These are phyloP conservation scores for Aspergillus tubingensis DNA, from an alignment of 2,329 filamentous ascomycete genomes.

Conservation along the genomic window DNA sequence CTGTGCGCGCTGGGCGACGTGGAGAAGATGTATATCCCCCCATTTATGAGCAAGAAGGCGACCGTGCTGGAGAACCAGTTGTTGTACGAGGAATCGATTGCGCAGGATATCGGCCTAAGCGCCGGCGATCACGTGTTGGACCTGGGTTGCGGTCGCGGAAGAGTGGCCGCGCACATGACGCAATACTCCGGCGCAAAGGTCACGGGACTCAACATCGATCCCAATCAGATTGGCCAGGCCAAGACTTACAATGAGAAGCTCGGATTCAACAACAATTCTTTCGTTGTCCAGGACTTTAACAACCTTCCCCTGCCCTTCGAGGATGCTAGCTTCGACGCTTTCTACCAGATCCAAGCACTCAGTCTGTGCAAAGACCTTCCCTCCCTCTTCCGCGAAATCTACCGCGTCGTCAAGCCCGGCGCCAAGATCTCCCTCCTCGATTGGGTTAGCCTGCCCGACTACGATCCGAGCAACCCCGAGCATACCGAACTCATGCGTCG, in stretches of 20 bases:
- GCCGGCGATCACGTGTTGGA: constrained; percentile 53
- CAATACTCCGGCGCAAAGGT: constrained; percentile 51
- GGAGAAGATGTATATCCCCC: constrained; percentile 62
- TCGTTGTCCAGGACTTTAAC: constrained; percentile 56
- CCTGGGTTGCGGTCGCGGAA: constrained; percentile 56
- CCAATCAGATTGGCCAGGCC: constrained; percentile 54
- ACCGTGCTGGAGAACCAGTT: constrained; percentile 56
- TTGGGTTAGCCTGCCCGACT: constrained; percentile 56
- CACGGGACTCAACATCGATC: constrained; percentile 58
- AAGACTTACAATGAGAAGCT: constrained; percentile 47
- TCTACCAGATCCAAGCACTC: constrained; percentile 61
- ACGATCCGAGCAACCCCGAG: constrained; percentile 50
- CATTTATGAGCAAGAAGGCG: constrained; percentile 54
- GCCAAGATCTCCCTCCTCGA: constrained; percentile 55
- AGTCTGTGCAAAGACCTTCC: constrained; percentile 55
- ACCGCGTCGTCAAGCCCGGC: constrained; percentile 54
- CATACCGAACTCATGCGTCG: constrained; percentile 56
- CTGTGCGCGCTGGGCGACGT: constrained; percentile 58
- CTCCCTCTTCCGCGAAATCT: constrained; percentile 52
- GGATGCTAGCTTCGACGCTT: constrained; percentile 53
- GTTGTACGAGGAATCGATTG: constrained; percentile 55
- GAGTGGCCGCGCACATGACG: constrained; percentile 58
- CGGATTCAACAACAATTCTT: constrained; percentile 48
- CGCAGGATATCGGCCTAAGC: constrained; percentile 49
- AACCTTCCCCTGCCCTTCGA: constrained; percentile 54